These are phyloP conservation scores for Pholiota adiposa DNA, from an alignment of 1,284 basidiomycete species.

Conservation along the genomic window DNA sequence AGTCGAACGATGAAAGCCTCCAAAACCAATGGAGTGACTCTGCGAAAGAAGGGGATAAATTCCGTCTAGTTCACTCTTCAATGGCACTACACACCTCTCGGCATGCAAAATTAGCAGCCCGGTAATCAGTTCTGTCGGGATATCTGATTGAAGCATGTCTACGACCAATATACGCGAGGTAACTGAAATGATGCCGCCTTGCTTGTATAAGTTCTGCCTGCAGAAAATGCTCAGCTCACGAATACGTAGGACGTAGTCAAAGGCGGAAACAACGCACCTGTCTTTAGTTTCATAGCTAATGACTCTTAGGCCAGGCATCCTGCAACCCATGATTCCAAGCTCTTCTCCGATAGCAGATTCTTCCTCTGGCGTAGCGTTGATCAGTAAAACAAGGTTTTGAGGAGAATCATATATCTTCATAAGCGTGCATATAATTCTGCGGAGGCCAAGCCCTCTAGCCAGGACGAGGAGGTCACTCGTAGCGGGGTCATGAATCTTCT, in stretches of 20 bases:
- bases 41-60: conserved; percentile 33
- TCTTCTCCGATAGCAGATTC: conserved; percentile 93
- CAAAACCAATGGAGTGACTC: conserved; percentile 82
- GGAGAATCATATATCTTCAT: conserved; percentile 94
- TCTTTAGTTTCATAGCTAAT: conserved; percentile 85
- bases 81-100: conserved; percentile 64
- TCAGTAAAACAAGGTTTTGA: conserved; percentile 82
- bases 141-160: conserved; percentile 89
- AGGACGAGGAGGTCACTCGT: conserved; percentile 85
- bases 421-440: conserved; percentile 82
- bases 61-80: not conserved
- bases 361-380: conserved; percentile 89
- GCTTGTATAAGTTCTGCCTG: conserved; percentile 87
- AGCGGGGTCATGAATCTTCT: conserved; percentile 75
- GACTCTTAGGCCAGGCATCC: conserved; percentile 83
- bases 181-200: conserved; percentile 89
- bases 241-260: too few relatives aligned
- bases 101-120: conserved; percentile 95
- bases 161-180: conserved; percentile 95
- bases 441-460: conserved; percentile 86
- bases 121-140: conserved; percentile 86
- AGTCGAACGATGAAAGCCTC: conserved; percentile 93
- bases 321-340: conserved; percentile 89
- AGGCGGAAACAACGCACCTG: conserved; percentile 16
- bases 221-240: not conserved